A percentile compares a stretch with the other conserved stretches of the same genome.
phyloP scores from a whole-genome alignment of 495 filamentous ascomycete species.

The Penicillium egyptiacum region DNA sequence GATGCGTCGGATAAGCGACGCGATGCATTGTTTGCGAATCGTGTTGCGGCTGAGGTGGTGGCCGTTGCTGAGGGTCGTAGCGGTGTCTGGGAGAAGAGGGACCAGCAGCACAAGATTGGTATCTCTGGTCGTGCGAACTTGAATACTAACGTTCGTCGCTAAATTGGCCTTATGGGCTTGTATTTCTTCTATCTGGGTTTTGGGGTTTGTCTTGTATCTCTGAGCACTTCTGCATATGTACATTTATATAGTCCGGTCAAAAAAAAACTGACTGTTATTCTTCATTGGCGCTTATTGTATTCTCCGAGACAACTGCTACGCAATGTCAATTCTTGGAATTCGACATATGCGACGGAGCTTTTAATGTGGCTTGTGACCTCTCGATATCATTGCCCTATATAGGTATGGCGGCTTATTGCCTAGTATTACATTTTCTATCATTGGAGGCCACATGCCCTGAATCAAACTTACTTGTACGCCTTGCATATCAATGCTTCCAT shows the following conservation, averaged over 20 bases:
- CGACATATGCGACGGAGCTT: background rate
- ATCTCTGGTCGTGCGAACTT: slow-evolving; percentile 74
- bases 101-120: slow-evolving; percentile 69
- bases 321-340: background rate
- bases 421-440: background rate
- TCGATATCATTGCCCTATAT: background rate
- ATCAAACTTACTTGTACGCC: background rate
- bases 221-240: slow-evolving; percentile 15
- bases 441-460: slow-evolving; percentile 6
- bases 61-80: slow-evolving; percentile 85
- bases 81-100: slow-evolving; percentile 75
- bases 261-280: slow-evolving; percentile 1
- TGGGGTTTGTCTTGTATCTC: slow-evolving; percentile 13
- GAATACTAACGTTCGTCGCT: slow-evolving; percentile 27
- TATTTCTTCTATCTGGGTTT: slow-evolving; percentile 12
- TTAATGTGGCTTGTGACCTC: background rate
- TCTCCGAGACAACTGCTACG: background rate
- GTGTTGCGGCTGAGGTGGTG: slow-evolving; percentile 85
- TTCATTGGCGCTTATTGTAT: background rate
- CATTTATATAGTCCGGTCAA: slow-evolving; percentile 13
- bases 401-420: background rate
- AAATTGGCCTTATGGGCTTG: slow-evolving; percentile 3
- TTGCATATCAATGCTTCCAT: background rate
- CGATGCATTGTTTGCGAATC: slow-evolving; percentile 66
- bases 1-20: slow-evolving; percentile 72